A percentile compares a stretch with the other conserved stretches of the same genome.
phyloP scores from a whole-genome alignment of 306 rosid genomes.

The Begonia fuchsioides region DNA sequence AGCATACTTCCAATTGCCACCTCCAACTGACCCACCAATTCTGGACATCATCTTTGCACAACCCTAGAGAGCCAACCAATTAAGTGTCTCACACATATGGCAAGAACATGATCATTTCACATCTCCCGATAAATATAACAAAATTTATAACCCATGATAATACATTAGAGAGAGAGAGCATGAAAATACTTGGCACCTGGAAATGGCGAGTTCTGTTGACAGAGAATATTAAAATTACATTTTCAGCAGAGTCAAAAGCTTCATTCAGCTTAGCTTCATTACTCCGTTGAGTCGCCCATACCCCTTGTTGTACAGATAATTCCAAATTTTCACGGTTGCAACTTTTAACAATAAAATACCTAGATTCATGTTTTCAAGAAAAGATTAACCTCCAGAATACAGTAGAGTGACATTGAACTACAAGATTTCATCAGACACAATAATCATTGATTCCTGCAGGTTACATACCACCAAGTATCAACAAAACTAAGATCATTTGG shows the following conservation, averaged over 20 bases:
- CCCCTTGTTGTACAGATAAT: conserved; percentile 98
- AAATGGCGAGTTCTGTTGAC: conserved; percentile 98
- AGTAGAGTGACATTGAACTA: background rate
- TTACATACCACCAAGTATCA: too few species aligned
- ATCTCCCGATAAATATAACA: background rate
- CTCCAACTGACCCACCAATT: conserved; percentile 88
- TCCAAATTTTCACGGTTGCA: conserved; percentile 99
- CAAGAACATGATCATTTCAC: background rate
- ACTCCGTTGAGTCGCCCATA: conserved; percentile 99
- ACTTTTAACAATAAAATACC: conserved; percentile 99
- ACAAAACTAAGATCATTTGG: too few species aligned
- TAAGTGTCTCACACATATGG: background rate
- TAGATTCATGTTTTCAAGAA: conserved; percentile 35
- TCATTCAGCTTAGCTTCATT: conserved; percentile 94
- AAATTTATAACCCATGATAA: background rate
- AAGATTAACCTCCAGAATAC: conserved; percentile 17
- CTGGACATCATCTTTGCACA: conserved; percentile 99
- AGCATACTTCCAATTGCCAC: conserved; percentile 99
- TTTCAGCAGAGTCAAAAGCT: conserved; percentile 91
- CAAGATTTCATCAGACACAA: too few species aligned
- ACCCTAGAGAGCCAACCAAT: conserved; percentile 32
- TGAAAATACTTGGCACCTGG: conserved; percentile 37
- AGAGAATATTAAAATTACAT: conserved; percentile 91
- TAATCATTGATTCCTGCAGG: too few species aligned
- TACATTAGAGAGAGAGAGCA: background rate